These are phyloP conservation scores for Leccinum fibrillosum DNA, from an alignment of 768 basidiomycete species.

Conservation along the genomic window DNA sequence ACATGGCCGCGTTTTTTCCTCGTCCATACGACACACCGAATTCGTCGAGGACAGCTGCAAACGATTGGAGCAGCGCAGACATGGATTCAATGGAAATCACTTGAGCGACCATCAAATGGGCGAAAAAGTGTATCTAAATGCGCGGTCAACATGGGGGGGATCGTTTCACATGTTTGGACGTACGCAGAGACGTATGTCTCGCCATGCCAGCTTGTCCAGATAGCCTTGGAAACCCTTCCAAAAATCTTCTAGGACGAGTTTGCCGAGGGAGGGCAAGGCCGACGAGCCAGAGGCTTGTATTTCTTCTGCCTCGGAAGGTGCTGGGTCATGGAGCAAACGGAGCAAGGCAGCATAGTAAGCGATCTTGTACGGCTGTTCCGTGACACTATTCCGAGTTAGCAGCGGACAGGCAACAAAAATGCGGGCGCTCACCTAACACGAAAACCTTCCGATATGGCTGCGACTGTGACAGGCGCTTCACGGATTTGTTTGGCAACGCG, in stretches of 20 bases:
- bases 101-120: slow-evolving; percentile 75
- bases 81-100: slow-evolving; percentile 78
- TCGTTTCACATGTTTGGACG: slow-evolving; percentile 26
- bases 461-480: slow-evolving; percentile 55
- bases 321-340: slow-evolving; percentile 56
- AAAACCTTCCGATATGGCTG: slow-evolving; percentile 69
- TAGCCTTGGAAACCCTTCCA: slow-evolving; percentile 88
- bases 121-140: slow-evolving; percentile 86
- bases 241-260: slow-evolving; percentile 80
- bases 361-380: slow-evolving; percentile 93
- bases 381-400: slow-evolving; percentile 50
- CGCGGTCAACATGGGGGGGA: slow-evolving; percentile 4
- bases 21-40: slow-evolving; percentile 86
- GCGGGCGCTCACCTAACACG: slow-evolving; percentile 53
- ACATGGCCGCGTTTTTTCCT: slow-evolving; percentile 75
- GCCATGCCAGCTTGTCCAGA: slow-evolving; percentile 88
- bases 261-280: slow-evolving; percentile 48
- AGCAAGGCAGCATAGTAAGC: slow-evolving; percentile 85
- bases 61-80: slow-evolving; percentile 76
- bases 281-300: slow-evolving; percentile 28
- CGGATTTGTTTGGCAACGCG: slow-evolving; percentile 64
- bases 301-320: slow-evolving; percentile 33
- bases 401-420: not conserved
- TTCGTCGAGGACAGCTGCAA: slow-evolving; percentile 84
- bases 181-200: slow-evolving; percentile 85